Conservation (phyloP, 768 basidiomycete genomes). For the Trametopsis cervina region DNA sequence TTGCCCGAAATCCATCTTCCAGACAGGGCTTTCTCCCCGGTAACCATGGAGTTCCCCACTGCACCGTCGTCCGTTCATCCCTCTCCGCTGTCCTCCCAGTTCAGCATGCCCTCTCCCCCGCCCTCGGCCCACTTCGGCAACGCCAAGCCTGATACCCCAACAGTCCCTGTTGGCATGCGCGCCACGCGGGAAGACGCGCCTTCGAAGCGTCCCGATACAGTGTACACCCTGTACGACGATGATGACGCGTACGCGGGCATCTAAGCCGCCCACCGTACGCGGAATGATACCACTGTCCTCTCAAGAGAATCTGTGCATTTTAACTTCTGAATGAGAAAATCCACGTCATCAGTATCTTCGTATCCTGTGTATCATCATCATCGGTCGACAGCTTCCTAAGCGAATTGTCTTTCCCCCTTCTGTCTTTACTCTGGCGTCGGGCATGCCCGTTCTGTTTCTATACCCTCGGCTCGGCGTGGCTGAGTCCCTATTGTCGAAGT, state of each 20-base stretch:
- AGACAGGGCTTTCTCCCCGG: constrained; percentile 36
- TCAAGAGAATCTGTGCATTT: not conserved
- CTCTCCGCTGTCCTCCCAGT: constrained; percentile 20
- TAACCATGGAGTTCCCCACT: constrained; percentile 22
- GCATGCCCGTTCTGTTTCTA: not conserved
- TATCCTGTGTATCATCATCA: not conserved
- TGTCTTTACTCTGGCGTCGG: not conserved
- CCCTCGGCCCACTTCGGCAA: constrained; percentile 14
- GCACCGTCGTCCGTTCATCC: constrained; percentile 15
- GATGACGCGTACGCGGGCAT: constrained; percentile 69
- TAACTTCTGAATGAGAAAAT: not conserved
- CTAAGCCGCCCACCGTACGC: constrained; percentile 25
- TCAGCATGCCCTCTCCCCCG: constrained; percentile 15
- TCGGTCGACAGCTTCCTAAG: no score
- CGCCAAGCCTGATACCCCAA: constrained; percentile 10
- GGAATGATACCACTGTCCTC: not conserved
- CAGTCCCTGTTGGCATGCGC: constrained; percentile 8
- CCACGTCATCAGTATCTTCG: not conserved
- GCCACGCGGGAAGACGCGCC: constrained; percentile 8
- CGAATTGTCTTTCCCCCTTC: not conserved
- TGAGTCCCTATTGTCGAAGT: not conserved
- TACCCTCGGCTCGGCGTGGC: not conserved
- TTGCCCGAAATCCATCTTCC: constrained; percentile 47
- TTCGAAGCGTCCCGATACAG: constrained; percentile 39
- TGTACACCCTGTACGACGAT: constrained; percentile 48